phyloP scores from a whole-genome alignment of 2,329 filamentous ascomycete genomes.

The Tolypocladium nubicola region DNA sequence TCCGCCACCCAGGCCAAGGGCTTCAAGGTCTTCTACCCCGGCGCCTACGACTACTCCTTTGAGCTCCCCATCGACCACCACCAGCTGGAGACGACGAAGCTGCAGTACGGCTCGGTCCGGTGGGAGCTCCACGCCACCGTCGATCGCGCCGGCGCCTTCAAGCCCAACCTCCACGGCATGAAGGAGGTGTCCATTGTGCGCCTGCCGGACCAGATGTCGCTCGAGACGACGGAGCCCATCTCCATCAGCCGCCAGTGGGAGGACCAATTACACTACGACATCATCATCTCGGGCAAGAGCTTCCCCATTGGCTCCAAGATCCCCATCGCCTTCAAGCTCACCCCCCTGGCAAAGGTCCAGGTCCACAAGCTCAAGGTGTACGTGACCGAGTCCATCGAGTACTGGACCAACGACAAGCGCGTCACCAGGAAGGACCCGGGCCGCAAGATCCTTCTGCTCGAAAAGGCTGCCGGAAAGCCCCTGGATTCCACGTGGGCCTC shows the following conservation, averaged over 20 bases:
- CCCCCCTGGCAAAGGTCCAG: constrained; percentile 84
- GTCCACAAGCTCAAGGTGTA: constrained; percentile 88
- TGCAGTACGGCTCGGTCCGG: constrained; percentile 76
- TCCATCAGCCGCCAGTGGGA: constrained; percentile 92
- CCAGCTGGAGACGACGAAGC: constrained; percentile 77
- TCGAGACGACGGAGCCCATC: constrained; percentile 87
- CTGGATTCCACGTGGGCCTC: constrained; percentile 63
- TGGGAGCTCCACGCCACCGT: constrained; percentile 81
- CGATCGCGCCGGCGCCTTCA: constrained; percentile 81
- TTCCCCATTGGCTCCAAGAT: constrained; percentile 83
- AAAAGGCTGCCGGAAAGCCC: constrained; percentile 74
- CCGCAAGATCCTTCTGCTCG: constrained; percentile 75
- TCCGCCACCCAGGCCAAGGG: constrained; percentile 54
- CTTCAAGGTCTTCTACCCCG: constrained; percentile 78
- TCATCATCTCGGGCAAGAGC: constrained; percentile 90
- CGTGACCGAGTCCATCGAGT: constrained; percentile 82
- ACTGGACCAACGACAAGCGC: constrained; percentile 76
- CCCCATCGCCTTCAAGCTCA: constrained; percentile 89
- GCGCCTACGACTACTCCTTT: constrained; percentile 58
- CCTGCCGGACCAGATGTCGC: constrained; percentile 74
- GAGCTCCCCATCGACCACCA: constrained; percentile 84
- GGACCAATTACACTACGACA: constrained; percentile 90
- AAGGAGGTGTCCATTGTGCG: constrained; percentile 79
- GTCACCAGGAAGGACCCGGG: constrained; percentile 78
- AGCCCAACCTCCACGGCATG: constrained; percentile 71